phyloP scores from a whole-genome alignment of 805 yeast genomes.

The Pichia occidentalis region DNA sequence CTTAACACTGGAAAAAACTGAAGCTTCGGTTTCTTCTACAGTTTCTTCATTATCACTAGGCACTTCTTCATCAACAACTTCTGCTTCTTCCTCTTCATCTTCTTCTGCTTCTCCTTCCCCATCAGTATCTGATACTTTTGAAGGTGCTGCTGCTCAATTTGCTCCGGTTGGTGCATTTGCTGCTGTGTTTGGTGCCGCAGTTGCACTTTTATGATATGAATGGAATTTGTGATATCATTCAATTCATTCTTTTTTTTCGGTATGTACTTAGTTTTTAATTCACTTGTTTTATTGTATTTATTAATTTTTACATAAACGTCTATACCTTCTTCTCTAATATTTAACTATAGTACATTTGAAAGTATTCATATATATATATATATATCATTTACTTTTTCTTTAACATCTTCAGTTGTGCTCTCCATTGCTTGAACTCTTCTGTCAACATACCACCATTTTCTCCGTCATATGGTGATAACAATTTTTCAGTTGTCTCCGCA shows the following conservation, averaged over 20 bases:
- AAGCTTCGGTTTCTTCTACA: background rate
- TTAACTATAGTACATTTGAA: too few relatives aligned
- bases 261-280: too few relatives aligned
- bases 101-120: slow-evolving; percentile 1
- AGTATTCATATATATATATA: background rate
- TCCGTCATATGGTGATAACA: slow-evolving; percentile 33
- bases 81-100: slow-evolving; percentile 1
- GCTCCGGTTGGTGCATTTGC: slow-evolving; percentile 8
- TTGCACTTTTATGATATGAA: too few relatives aligned
- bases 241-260: too few relatives aligned
- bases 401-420: slow-evolving; percentile 26
- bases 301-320: too few relatives aligned
- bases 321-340: too few relatives aligned
- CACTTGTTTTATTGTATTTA: too few relatives aligned
- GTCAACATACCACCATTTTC: slow-evolving; percentile 36
- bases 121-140: background rate
- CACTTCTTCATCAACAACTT: background rate
- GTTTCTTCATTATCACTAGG: background rate
- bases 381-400: background rate
- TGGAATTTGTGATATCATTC: too few relatives aligned
- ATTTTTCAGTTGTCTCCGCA: slow-evolving; percentile 21
- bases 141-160: slow-evolving; percentile 2
- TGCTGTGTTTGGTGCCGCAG: slow-evolving; percentile 11
- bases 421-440: slow-evolving; percentile 49
- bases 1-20: slow-evolving; percentile 6